Conservation (phyloP, 306 rosid genomes). For the Lupinus albus region DNA sequence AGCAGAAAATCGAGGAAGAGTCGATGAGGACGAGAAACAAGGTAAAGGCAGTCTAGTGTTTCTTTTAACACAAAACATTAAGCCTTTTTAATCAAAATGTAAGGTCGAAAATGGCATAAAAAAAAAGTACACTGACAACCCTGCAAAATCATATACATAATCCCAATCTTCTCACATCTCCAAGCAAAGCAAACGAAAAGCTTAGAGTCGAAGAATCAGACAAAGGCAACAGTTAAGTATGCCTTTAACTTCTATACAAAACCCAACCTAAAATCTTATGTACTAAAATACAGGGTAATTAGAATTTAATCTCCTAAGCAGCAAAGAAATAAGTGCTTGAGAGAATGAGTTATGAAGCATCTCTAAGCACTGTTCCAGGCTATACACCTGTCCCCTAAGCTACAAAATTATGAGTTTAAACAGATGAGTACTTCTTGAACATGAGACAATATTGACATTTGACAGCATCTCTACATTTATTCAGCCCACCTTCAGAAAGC, state of each 20-base stretch:
- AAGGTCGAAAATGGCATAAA: not conserved
- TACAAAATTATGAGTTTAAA: conserved; percentile 13
- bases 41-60: not conserved
- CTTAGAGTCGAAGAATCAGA: conserved; percentile 7
- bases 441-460: conserved; percentile 19
- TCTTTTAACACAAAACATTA: not conserved
- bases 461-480: conserved; percentile 31
- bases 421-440: not conserved
- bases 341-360: conserved; percentile 23
- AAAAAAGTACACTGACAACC: conserved; percentile 3
- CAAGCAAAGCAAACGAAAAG: not conserved
- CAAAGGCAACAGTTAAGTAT: conserved; percentile 5
- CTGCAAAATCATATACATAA: conserved; percentile 30
- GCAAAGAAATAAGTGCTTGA: conserved; percentile 2
- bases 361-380: conserved; percentile 18
- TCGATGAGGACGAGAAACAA: not conserved
- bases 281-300: conserved; percentile 32
- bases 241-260: conserved; percentile 35
- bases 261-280: conserved; percentile 41
- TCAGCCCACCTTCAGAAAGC: conserved; percentile 31
- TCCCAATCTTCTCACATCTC: conserved; percentile 21
- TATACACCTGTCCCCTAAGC: conserved; percentile 16
- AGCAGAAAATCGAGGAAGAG: not conserved
- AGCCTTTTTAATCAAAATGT: not conserved
- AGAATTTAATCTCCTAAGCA: conserved; percentile 11